Evolutionary conservation across 192 early-diverging fungal species (phyloP), one percentile per base, ranked within the genome.

Genomic region (Fimicolochytrium jonesii): DNA sequence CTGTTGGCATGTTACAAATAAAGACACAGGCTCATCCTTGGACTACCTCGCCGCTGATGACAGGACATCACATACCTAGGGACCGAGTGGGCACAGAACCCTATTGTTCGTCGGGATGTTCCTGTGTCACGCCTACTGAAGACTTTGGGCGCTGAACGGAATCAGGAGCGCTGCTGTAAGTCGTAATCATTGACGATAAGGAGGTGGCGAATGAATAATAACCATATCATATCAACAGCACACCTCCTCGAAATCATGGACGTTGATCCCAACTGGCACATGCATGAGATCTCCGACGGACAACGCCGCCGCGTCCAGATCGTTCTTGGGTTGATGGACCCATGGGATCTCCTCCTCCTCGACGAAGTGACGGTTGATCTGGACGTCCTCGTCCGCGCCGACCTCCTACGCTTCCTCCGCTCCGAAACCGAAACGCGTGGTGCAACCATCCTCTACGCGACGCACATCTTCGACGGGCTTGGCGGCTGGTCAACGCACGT

Each of bases 311-410:
- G 75, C 11, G 89, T 91, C 3, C 89, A 91, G 54, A 79, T 90
- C 45, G 86, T 91, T 2, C 77, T 91, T 43, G 89, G 89, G 3
- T 56, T 90, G 22, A 56, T 90, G 57, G 73, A 81, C 25, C 87
- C 75, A 2, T 61, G 59, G 84, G 69, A 81, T 7, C 49, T 91
- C 2, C 66, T 91, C 6, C 66, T 91, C 28, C 57, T 91, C 25
- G 89, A 91, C 63, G 89, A 91, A 67, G 88, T 91, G 20, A 91
- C 89, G 0, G 86, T 88, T 9, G 89, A 91, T 72, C 68, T 91
- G 23, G 89, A 91, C 73, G 85, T 90, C 3, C 70, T 90, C 11
- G 88, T 88, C n/a, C 73, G 89, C 30, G 49, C 71, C 5, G 81
- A 89, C 65, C 75, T 91, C 35, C 64, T 91, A 11, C 45, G 71